Conservation (phyloP, 2,329 filamentous ascomycete species). For the Aspergillus candidus region DNA sequence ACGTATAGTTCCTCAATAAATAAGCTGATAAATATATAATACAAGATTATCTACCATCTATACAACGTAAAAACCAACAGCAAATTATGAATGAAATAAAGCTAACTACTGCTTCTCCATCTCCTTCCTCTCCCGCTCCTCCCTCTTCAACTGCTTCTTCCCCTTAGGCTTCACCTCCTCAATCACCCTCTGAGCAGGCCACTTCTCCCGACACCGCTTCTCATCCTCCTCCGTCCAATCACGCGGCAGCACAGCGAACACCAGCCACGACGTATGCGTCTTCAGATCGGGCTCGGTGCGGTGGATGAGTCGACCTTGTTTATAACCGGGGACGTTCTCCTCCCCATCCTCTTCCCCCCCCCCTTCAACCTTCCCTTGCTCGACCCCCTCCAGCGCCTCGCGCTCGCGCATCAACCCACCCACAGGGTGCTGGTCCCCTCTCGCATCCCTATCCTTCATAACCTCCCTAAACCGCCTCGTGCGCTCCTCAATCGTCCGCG, state of each 20-base stretch:
- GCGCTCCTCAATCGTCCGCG: slow-evolving; percentile 67
- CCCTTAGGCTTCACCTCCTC: slow-evolving; percentile 27
- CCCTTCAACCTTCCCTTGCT: slow-evolving; percentile 24
- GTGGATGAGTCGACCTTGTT: slow-evolving; percentile 71
- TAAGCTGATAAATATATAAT: too few relatives aligned
- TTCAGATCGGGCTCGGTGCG: slow-evolving; percentile 83
- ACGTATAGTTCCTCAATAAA: too few relatives aligned
- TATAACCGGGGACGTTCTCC: slow-evolving; percentile 50
- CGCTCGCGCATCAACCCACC: slow-evolving; percentile 11
- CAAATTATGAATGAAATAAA: too few relatives aligned
- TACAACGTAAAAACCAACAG: too few relatives aligned
- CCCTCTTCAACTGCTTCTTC: slow-evolving; percentile 34
- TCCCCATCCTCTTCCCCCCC: slow-evolving; percentile 6
- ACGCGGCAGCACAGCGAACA: slow-evolving; percentile 83
- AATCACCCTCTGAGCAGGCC: slow-evolving; percentile 55
- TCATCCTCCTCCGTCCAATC: slow-evolving; percentile 84
- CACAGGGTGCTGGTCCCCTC: slow-evolving; percentile 12
- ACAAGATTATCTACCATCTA: too few relatives aligned
- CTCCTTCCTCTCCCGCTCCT: slow-evolving; percentile 13
- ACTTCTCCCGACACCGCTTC: slow-evolving; percentile 56
- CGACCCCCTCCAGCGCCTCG: slow-evolving; percentile 18
- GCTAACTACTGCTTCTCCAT: not conserved
- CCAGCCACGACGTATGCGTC: slow-evolving; percentile 93
- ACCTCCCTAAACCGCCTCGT: slow-evolving; percentile 58
- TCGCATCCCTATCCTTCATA: slow-evolving; percentile 14